Conservation (phyloP, 768 basidiomycete genomes). For the Hygrophorus pudorinus region DNA sequence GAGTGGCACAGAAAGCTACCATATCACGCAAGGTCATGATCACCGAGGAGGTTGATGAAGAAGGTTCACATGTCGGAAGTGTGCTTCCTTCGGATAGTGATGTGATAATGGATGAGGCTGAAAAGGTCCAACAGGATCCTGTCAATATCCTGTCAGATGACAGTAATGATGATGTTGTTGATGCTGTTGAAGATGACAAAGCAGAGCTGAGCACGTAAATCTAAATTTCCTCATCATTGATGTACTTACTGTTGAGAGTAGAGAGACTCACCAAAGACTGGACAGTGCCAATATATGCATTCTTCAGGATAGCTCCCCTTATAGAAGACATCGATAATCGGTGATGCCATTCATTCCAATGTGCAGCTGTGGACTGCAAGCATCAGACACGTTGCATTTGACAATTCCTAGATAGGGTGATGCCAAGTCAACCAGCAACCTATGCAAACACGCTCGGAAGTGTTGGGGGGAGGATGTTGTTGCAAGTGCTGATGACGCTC, state of each 20-base stretch:
- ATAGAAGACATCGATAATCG: constrained; percentile 15
- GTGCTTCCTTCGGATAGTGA: too few species aligned
- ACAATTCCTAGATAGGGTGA: constrained; percentile 18
- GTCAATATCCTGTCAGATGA: not conserved
- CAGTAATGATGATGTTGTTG: not conserved
- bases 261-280: constrained; percentile 18
- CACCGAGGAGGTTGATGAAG: too few species aligned
- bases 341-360: constrained; percentile 19
- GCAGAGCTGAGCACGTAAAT: too few species aligned
- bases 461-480: constrained; percentile 24
- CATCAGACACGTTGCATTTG: constrained; percentile 6
- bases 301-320: constrained; percentile 17
- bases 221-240: too few species aligned
- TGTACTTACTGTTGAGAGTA: not conserved
- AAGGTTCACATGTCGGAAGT: too few species aligned
- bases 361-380: constrained; percentile 15
- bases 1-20: too few species aligned
- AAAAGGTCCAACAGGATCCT: not conserved
- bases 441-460: constrained; percentile 14
- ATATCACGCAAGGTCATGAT: too few species aligned
- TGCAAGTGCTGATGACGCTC: constrained; percentile 5
- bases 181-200: not conserved
- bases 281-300: constrained; percentile 24
- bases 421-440: too few species aligned
- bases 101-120: too few species aligned